Evolutionary conservation across 1,284 basidiomycete genomes (phyloP).

Genomic region (Sphaerobolus stellatus): DNA sequence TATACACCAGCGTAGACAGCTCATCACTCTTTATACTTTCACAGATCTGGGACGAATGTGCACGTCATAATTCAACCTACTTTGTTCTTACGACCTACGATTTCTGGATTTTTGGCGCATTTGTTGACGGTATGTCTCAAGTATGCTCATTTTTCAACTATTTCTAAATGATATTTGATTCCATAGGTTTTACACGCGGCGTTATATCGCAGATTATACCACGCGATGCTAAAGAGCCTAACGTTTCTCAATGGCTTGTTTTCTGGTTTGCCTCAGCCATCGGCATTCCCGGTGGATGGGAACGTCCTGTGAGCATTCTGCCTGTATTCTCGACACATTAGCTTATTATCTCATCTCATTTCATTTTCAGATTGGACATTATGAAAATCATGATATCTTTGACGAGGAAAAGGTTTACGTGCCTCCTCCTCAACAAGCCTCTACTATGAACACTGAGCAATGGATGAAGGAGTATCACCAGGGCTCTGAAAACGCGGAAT

Average conservation of each 20-base stretch:
- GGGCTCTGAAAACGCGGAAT: no score
- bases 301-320: slow-evolving; percentile 29
- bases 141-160: no score
- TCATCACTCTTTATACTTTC: neutral
- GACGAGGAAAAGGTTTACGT: no score
- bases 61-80: neutral
- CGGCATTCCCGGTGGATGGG: slow-evolving; percentile 37
- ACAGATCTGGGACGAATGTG: neutral
- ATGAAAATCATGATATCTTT: no score
- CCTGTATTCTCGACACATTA: no score
- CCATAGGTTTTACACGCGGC: neutral
- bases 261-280: slow-evolving; percentile 56
- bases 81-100: neutral
- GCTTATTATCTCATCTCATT: no score
- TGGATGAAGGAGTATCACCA: no score
- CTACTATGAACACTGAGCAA: no score
- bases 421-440: no score
- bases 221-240: slow-evolving; percentile 37
- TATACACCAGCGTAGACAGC: no score
- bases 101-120: neutral
- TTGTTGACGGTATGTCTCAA: neutral
- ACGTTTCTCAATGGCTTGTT: slow-evolving; percentile 47
- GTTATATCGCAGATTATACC: neutral
- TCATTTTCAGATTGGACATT: no score
- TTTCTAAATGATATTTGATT: neutral